Evolutionary conservation across 164 flowering plant species (phyloP), one percentile per base, ranked within the genome.

Genomic region (Aristolochia californica): DNA sequence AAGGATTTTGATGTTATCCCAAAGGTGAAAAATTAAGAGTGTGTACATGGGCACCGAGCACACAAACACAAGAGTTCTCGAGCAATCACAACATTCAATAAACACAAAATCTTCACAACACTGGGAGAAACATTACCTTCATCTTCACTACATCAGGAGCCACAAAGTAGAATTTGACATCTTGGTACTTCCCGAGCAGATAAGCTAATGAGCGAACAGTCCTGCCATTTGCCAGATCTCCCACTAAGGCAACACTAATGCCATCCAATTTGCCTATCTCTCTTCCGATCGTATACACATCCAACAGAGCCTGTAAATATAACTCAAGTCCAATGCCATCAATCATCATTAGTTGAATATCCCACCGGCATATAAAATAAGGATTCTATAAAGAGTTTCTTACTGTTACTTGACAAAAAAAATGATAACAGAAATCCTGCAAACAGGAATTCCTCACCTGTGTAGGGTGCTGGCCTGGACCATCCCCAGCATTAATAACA

Each of bases 161-260:
- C 54, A 94, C 97, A 63, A 94, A 84, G 77, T 83, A 94, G 48
- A 94, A 77, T 70, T 87, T 90, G 68, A 94, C 93, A 71, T 80
- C 80, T 40, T 75, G 49, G 70, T 85, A 94, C 74, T 80, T 88
- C 23, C 96, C 76, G 47, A 93, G 95, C 68, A 94, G 72, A 73
- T 90, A 90, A 4, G 97, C 97, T 52, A 87, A 83, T 21, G 96
- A 94, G 2, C 99, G 90, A 4, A 94, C 99, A 17, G 99, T 94
- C 74, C 99, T 81, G 38, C 99, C 99, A 65, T 94, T 78, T 25
- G 99, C 97, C 74, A 94, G 99, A 79, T 94, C 99, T 58, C 99
- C 99, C 53, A 94, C 99, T 52, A 94, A 79, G 16, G 77, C 97
- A 57, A 94, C 97, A 70, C 73, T 83, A 51, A 94, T 90, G 26